Base-by-base conservation (phyloP, 805 yeast genomes). In the Metschnikowia vanudenii region DNA sequence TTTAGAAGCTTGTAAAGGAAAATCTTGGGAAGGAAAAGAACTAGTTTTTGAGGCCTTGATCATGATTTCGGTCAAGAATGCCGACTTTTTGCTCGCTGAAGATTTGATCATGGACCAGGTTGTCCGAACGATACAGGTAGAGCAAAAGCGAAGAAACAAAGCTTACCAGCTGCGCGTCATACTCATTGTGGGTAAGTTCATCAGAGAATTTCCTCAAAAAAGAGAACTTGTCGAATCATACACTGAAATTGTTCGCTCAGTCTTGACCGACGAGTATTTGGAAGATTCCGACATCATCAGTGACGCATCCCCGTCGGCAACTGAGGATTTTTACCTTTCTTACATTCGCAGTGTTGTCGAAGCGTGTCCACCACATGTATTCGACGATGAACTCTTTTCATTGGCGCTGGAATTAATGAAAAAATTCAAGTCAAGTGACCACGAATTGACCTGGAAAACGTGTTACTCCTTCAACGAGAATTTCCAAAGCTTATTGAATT, bases 11-110 rank as follows among this genome's bases (percentile, higher is more conserved):
- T 73, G 82, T 45, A 71, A 75, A 45, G 97, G 97, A 1, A 79
- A 95, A 49, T 78, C 92, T 9, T 92, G 96, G 94, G 74, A 75
- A 13, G 98, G 97, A 5, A 92, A 92, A 58, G 97, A 90, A 55
- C 64, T 73, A 24, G 76, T 94, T 1, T 68, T 89, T 16, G 81
- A 80, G 31, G 87, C 96, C 0, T 67, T 91, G 44, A 85, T 87
- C 0, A 65, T 79, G 1, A 71, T 86, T 28, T 59, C 84, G 0
- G 57, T 69, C 14, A 80, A 79, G 49, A 73, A 81, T 8, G 64
- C 71, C 39, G 55, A 53, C 0, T 68, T 60, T 37, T 53, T 82
- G 32, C 9, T 40, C 1, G 10, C 34, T 1, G 47, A 54, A 1
- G 71, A 59, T 0, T 42, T 26, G 3, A 37, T 79, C 5, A 59